Percentiles rank a stretch among this genome's conserved stretches.
Evolutionary conservation across 306 rosid genomes (phyloP).

Genomic region (Cucurbita moschata): DNA sequence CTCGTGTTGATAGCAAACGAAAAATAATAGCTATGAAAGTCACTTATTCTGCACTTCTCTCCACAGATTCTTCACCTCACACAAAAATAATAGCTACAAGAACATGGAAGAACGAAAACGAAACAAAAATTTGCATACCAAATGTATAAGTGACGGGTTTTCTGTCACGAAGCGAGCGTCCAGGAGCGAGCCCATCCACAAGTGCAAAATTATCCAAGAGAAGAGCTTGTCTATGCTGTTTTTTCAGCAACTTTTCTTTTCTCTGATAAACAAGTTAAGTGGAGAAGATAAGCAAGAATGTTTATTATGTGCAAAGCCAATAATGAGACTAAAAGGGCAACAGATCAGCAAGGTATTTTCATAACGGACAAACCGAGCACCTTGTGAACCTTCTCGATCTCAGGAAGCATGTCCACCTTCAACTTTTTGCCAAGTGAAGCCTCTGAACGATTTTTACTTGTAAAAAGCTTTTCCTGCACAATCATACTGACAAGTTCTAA

Average conservation of each 20-base stretch:
- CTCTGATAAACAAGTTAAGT: slow-evolving; percentile 31
- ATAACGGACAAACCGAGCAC: slow-evolving; percentile 18
- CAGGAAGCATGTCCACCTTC: slow-evolving; percentile 93
- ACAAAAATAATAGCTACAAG: background rate
- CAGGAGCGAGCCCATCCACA: slow-evolving; percentile 76
- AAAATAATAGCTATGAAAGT: background rate
- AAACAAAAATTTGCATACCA: slow-evolving; percentile 38
- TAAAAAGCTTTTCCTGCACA: slow-evolving; percentile 81
- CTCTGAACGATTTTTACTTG: slow-evolving; percentile 84
- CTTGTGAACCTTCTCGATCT: slow-evolving; percentile 96
- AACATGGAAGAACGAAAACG: background rate
- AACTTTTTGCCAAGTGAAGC: slow-evolving; percentile 76
- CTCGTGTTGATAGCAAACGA: background rate
- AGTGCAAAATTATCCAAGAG: slow-evolving; percentile 74
- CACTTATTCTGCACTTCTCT: background rate
- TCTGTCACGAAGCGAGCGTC: slow-evolving; percentile 98
- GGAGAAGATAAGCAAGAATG: background rate
- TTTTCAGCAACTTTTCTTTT: slow-evolving; percentile 86
- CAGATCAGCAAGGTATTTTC: background rate
- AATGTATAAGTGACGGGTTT: slow-evolving; percentile 96
- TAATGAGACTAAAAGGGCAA: background rate
- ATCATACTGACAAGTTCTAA: slow-evolving; percentile 19
- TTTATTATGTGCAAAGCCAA: background rate
- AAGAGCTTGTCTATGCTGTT: slow-evolving; percentile 93
- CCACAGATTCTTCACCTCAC: background rate